Base-by-base conservation (phyloP, 129 eudicot genomes). In the Ambrosia artemisiifolia region DNA sequence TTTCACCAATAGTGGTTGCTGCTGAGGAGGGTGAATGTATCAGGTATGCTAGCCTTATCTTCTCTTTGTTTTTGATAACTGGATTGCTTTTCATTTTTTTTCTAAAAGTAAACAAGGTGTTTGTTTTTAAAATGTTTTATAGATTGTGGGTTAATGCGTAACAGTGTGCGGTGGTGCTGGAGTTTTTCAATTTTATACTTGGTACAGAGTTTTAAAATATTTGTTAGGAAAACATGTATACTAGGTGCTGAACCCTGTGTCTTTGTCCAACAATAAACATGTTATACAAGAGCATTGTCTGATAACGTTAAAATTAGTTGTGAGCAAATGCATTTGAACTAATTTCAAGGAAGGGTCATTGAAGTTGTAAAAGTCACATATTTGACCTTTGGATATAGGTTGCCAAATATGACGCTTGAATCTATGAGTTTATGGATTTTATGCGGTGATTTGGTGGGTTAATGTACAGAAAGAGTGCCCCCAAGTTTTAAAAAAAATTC, bases 11-110 rank as follows among this genome's bases (percentile, higher is more conserved):
- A 72, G 99, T 94, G 63, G 80, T 94, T 84, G 99, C 99, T 67
- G 87, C 97, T 53, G 97, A 94, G 83, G 99, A 90, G 75, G 80
- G 77, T 80, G 99, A 94, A 78, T 82, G 82, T 60, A 90, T 94
- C 81, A 94, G 97, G 99, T 94, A 81, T 72, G 80, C 68, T 36
- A 20, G 17, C 16, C 30, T 63, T 48, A 11, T 57, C 54, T 60
- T 63, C 8, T 12, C 11, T 49, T 49, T 70, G 44, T 48, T 56
- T 56, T 6, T 71, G 44, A 47, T 68, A 2, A 46, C 3, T 36
- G 63, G 11, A 34, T 59, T 76, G 51, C n/a, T 47, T 44, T 71
- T 38, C 43, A n/a, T 71, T 46, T 76, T 10, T 54, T 44, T 2
- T 54, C 33, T 7, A 19, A 54, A 5, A 54, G 8, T 10, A 54